phyloP scores from a whole-genome alignment of 2,329 filamentous ascomycete genomes.

The Arthrocladium fulminans region DNA sequence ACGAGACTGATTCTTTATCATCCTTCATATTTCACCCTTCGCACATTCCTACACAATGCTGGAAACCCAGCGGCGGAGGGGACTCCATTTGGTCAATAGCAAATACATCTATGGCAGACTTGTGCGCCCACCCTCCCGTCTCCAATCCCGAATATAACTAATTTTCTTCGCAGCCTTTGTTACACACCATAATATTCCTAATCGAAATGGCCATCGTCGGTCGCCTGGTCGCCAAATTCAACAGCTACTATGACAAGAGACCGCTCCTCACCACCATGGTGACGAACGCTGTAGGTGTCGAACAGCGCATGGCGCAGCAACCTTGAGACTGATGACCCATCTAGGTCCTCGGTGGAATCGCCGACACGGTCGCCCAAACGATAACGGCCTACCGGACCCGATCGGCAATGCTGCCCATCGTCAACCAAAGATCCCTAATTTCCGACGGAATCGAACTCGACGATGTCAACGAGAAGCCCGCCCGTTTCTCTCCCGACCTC shows the following conservation, averaged over 20 bases:
- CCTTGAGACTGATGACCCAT: slow-evolving; percentile 10
- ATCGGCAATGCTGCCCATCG: slow-evolving; percentile 45
- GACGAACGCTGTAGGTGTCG: slow-evolving; percentile 68
- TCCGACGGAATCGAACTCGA: slow-evolving; percentile 70
- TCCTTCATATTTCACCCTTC: background rate
- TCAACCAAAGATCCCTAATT: slow-evolving; percentile 47
- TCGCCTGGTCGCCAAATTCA: slow-evolving; percentile 77
- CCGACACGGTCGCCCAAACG: slow-evolving; percentile 90
- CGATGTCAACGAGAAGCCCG: slow-evolving; percentile 73
- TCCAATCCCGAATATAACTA: slow-evolving; percentile 1
- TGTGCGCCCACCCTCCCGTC: slow-evolving; percentile 13
- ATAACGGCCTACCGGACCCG: slow-evolving; percentile 66
- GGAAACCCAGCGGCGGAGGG: slow-evolving; percentile 31
- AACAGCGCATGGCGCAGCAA: background rate
- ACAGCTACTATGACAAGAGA: slow-evolving; percentile 83
- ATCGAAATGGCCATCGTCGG: slow-evolving; percentile 82
- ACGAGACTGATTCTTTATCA: background rate
- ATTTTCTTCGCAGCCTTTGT: slow-evolving; percentile 56
- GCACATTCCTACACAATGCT: slow-evolving; percentile 30
- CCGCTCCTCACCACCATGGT: slow-evolving; percentile 98
- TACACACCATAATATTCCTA: slow-evolving; percentile 76
- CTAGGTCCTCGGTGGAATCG: slow-evolving; percentile 77
- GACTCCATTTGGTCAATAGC: slow-evolving; percentile 38
- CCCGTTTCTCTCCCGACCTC: slow-evolving; percentile 56
- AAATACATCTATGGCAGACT: slow-evolving; percentile 35